Base-by-base conservation (phyloP, 768 basidiomycete species). In the Tulasnella sp. region DNA sequence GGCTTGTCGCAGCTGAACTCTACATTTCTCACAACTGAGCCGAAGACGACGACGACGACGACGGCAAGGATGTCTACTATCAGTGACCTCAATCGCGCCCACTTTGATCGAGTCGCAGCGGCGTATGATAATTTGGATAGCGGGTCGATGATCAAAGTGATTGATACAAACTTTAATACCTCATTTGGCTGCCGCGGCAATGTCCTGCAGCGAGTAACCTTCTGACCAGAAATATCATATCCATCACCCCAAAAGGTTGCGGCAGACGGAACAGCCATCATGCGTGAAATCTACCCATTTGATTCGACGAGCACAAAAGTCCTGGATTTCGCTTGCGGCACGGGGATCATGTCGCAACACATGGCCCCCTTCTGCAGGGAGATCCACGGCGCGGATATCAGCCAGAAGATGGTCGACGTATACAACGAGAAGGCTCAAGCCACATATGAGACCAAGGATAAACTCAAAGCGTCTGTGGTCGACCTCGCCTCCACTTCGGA, bases 291-390 rank as follows among this genome's bases (percentile, higher is more conserved):
- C 2, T 79, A 77, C 62, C 62, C 71, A 0, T 82, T 88, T 64
- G 72, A 81, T 54, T 77, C 78, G 45, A 74, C 79, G 27, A 65
- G 64, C 4, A 87, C 85, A 4, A 72, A 69, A 4, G 73, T 83
- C 17, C 73, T 89, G 76, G 87, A 88, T 64, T 88, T 78, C 65
- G 86, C 86, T 3, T 88, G 86, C 66, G 85, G 85, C 11, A 78
- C 78, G 61, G 86, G 87, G 15, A 68, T 80, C 21, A 68, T 87
- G 15, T 82, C 86, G 1, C 75, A 79, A 62, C 75, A 77, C 44
- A 74, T 89, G 22, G 80, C 79, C 0, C 73, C 80, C 1, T 72
- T 84, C 63, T 77, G 77, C 48, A 83, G 80, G 66, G 73, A 73
- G 29, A 77, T 89, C 62, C 70, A 87, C 15, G 87, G 86, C 9